Evolutionary conservation across 2,329 filamentous ascomycete species (phyloP).

Genomic region (Hirsutella minnesotensis): DNA sequence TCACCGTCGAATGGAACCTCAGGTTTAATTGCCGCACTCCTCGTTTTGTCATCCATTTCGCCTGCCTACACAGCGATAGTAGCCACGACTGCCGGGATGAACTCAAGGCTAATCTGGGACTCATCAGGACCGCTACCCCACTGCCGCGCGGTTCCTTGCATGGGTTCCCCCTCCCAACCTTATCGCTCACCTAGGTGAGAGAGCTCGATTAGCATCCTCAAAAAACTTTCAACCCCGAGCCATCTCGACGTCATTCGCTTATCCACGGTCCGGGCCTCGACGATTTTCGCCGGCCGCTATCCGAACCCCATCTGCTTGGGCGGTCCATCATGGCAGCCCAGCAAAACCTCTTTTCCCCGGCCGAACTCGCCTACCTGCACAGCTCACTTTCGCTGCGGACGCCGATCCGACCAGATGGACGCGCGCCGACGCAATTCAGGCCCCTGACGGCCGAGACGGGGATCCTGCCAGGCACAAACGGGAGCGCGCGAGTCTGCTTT

Average conservation of each 20-base stretch:
- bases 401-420: slow-evolving; percentile 82
- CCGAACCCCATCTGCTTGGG: too few relatives aligned
- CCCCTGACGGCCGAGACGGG: slow-evolving; percentile 82
- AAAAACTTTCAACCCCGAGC: slow-evolving; percentile 11
- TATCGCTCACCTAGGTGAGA: slow-evolving; percentile 21
- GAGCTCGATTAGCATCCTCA: slow-evolving; percentile 12
- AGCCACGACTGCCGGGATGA: too few relatives aligned
- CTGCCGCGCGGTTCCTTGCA: not conserved
- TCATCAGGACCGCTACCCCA: too few relatives aligned
- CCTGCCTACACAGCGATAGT: too few relatives aligned
- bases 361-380: slow-evolving; percentile 93
- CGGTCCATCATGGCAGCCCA: slow-evolving; percentile 47
- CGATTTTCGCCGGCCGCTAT: too few relatives aligned
- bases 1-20: too few relatives aligned
- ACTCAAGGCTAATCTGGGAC: too few relatives aligned
- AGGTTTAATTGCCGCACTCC: too few relatives aligned
- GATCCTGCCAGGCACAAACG: slow-evolving; percentile 80
- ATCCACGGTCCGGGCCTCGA: not conserved
- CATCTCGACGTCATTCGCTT: not conserved
- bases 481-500: slow-evolving; percentile 86
- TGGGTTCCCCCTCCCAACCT: slow-evolving; percentile 10
- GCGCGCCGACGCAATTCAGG: slow-evolving; percentile 74
- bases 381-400: slow-evolving; percentile 69
- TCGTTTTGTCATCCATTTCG: too few relatives aligned
- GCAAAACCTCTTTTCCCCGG: slow-evolving; percentile 74